Percentiles rank a stretch among this genome's conserved stretches.
Conservation (phyloP, 139 green algal species). For the Picochlorum sp. region DNA sequence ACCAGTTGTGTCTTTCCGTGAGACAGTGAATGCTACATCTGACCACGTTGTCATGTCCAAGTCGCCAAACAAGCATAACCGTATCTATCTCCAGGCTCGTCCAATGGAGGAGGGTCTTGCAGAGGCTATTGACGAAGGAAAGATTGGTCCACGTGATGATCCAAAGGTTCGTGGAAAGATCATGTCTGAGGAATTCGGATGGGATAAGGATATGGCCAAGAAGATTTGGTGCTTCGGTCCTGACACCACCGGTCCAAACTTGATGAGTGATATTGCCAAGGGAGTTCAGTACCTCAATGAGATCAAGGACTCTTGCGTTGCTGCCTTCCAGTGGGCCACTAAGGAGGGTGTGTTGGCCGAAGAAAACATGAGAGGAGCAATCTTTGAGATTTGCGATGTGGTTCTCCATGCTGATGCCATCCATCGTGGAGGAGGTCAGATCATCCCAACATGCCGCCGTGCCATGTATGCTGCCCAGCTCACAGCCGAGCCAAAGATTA, state of each 20-base stretch:
- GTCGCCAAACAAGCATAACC: constrained; percentile 99
- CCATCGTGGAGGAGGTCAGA: constrained; percentile 96
- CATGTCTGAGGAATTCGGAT: constrained; percentile 91
- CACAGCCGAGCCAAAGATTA: constrained; percentile 79
- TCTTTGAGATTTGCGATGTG: constrained; percentile 93
- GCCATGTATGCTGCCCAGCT: constrained; percentile 92
- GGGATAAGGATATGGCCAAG: constrained; percentile 98
- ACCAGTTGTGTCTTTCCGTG: constrained; percentile 95
- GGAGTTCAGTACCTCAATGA: constrained; percentile 99
- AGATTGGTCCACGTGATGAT: constrained; percentile 84
- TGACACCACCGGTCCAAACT: constrained; percentile 96
- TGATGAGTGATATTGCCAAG: constrained; percentile 96
- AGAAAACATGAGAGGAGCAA: constrained; percentile 98
- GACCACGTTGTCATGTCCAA: constrained; percentile 96
- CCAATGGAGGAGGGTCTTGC: constrained; percentile 94
- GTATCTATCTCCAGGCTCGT: constrained; percentile 91
- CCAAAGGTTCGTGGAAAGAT: constrained; percentile 82
- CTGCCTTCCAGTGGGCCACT: constrained; percentile 96
- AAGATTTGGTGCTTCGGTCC: constrained; percentile 99
- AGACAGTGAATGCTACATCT: constrained; percentile 79
- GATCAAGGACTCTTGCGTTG: constrained; percentile 97
- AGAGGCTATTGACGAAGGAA: constrained; percentile 96
- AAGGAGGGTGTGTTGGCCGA: constrained; percentile 97
- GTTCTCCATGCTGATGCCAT: constrained; percentile 98
- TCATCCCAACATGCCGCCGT: constrained; percentile 94